Evolutionary conservation across 2,329 filamentous ascomycete genomes (phyloP), one percentile per base, ranked within the genome.

Genomic region (Cytospora schulzeri): DNA sequence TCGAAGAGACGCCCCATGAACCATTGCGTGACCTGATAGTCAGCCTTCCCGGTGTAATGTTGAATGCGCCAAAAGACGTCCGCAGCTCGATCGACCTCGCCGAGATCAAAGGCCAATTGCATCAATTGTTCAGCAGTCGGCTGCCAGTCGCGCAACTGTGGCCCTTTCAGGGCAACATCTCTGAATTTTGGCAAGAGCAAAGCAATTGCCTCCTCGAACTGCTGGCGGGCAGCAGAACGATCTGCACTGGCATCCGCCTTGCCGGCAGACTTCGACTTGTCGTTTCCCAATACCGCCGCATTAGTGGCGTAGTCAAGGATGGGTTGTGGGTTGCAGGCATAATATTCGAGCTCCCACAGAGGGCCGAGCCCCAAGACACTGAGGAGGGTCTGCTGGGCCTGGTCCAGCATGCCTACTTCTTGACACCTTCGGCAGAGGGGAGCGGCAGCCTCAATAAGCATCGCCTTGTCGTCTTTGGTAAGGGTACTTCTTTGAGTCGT

Each of bases 391-490:
- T 66, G 66, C 31, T 69, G 68, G 1, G 77, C 78, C 11, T 75
- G 73, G 1, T 75, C 70, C 66, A 73, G 71, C 57, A 68, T 70
- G 8, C 69, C 72, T 15, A 64, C 58, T 28, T 69, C 68, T 64
- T 75, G 77, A 60, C 73, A 79, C 35, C 72, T 69, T 22, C 66
- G 70, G 53, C 73, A 77, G 7, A 81, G 71, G 26, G 63, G 67
- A 22, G 71, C 70, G 1, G 73, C 72, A 4, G 69, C 69, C 19
- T 69, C 62, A 45, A 72, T 62, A 64, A 73, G 68, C 11, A 35
- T 38, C 3, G 28, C 11, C 48, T 56, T 67, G 7, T 63, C 64
- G 28, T 62, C 53, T 12, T 45, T n/a, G 8, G 41, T 29, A 14
- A 57, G 48, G 31, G 48, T 60, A 6, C 15, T 19, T 28, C 58